Evolutionary conservation across 164 flowering plant genomes (phyloP), one percentile per base, ranked within the genome.

Genomic region (Chimonanthus salicifolius): DNA sequence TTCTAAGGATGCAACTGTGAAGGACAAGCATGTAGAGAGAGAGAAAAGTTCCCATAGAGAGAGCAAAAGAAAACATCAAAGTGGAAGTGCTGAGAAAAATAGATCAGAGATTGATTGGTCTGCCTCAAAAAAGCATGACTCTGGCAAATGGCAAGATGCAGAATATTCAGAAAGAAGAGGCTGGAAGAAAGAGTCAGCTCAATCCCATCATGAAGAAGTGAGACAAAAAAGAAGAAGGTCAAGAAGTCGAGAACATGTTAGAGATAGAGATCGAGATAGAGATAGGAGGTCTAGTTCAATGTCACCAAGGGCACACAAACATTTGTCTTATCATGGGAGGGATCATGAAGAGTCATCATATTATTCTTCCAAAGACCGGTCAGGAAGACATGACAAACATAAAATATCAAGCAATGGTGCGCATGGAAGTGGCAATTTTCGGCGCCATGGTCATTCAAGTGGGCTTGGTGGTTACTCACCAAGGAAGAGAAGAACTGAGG

Each of bases 401-500:
- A 87, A 74, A 76, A 74, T 77, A 47, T 72, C 86, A 0, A 82
- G 72, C 72, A 92, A 87, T 84, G 90, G 90, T 73, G 75, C 76
- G 16, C 65, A 72, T 72, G 82, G 84, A 64, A 78, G 74, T 75
- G 82, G 85, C 70, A 87, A 85, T 66, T 75, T 83, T 73, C 76
- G 80, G 44, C 81, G 87, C 64, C 86, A 86, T 78, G 81, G 80
- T 4, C 83, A 80, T 72, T 70, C 83, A 70, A 89, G 95, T 82
- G 87, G 91, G 71, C 97, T 94, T 79, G 98, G 99, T 70, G 97
- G 99, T 13, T 96, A 96, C 84, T 96, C 99, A 9, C 99, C 99
- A 6, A 88, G 98, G 82, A 96, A 92, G 85, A 87, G 97, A 80
- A 92, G 82, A 83, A 79, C 80, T 67, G 97, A 90, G 72, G 85